phyloP scores from a whole-genome alignment of 1,284 basidiomycete genomes.

The Microbotryomycetes sp. region DNA sequence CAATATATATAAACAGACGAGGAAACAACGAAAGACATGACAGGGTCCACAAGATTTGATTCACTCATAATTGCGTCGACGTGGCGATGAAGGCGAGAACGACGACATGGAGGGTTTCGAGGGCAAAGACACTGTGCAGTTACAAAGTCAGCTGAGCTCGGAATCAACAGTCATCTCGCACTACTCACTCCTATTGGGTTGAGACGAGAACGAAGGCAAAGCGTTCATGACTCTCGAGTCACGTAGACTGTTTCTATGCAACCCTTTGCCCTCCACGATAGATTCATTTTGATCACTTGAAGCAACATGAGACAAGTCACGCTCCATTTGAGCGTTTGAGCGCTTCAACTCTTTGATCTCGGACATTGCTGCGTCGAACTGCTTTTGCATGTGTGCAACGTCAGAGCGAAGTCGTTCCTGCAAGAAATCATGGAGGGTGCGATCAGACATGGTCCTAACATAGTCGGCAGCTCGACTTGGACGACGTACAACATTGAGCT shows the following conservation, averaged over 20 bases:
- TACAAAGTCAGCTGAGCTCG: no score
- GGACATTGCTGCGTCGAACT: conserved; percentile 6
- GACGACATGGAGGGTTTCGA: background rate
- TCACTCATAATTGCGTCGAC: background rate
- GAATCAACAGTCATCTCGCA: no score
- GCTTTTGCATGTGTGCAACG: conserved; percentile 13
- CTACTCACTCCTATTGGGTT: background rate
- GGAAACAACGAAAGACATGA: background rate
- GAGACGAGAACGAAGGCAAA: background rate
- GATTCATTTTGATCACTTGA: conserved; percentile 20
- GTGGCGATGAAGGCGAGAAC: background rate
- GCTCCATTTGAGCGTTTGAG: conserved; percentile 10
- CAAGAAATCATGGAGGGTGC: background rate
- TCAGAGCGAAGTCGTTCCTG: conserved; percentile 27
- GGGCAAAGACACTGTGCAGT: background rate
- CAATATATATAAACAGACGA: background rate
- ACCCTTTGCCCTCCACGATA: background rate
- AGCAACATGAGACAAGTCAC: conserved; percentile 18
- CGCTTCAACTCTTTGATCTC: conserved; percentile 23
- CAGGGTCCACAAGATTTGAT: background rate
- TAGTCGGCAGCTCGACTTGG: background rate
- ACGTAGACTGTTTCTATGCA: background rate
- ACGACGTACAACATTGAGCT: conserved; percentile 29
- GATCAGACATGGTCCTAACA: background rate
- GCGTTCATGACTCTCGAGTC: background rate